A percentile compares a stretch with the other conserved stretches of the same genome.
phyloP scores from a whole-genome alignment of 352 stramenopile genomes.

The Globisporangium radiosum region DNA sequence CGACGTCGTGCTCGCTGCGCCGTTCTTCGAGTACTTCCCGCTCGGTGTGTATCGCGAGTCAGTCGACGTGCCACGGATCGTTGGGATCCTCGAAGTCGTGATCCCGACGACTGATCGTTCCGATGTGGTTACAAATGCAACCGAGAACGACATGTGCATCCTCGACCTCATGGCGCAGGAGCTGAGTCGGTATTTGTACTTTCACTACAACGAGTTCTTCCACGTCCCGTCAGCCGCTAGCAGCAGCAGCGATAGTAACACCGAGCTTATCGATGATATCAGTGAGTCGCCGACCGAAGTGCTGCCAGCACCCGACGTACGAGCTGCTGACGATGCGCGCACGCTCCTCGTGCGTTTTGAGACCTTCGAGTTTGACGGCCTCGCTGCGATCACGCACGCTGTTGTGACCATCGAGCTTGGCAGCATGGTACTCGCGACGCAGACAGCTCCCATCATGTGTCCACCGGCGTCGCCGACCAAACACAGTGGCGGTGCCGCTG shows the following conservation, averaged over 20 bases:
- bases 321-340: slow-evolving; percentile 9
- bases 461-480: slow-evolving; percentile 14
- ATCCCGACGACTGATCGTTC: slow-evolving; percentile 15
- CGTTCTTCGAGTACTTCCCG: slow-evolving; percentile 41
- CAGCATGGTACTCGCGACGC: slow-evolving; percentile 15
- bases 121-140: slow-evolving; percentile 6
- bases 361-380: slow-evolving; percentile 5
- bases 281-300: slow-evolving; percentile 5
- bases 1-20: slow-evolving; percentile 33
- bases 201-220: slow-evolving; percentile 74
- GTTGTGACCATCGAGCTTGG: slow-evolving; percentile 26
- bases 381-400: slow-evolving; percentile 10
- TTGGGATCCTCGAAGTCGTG: slow-evolving; percentile 62
- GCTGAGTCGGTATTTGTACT: slow-evolving; percentile 65
- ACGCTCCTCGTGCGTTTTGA: slow-evolving; percentile 16
- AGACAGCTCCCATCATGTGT: slow-evolving; percentile 9
- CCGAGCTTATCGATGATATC: neutral
- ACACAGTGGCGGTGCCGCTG: slow-evolving; percentile 2
- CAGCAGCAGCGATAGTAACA: neutral
- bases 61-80: slow-evolving; percentile 24
- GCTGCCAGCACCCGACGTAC: slow-evolving; percentile 15
- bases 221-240: slow-evolving; percentile 12
- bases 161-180: slow-evolving; percentile 55
- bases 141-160: slow-evolving; percentile 63
- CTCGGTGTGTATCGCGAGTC: slow-evolving; percentile 16